Conservation (phyloP, 1,139 yeast genomes). For the Kazachstania sp. region DNA sequence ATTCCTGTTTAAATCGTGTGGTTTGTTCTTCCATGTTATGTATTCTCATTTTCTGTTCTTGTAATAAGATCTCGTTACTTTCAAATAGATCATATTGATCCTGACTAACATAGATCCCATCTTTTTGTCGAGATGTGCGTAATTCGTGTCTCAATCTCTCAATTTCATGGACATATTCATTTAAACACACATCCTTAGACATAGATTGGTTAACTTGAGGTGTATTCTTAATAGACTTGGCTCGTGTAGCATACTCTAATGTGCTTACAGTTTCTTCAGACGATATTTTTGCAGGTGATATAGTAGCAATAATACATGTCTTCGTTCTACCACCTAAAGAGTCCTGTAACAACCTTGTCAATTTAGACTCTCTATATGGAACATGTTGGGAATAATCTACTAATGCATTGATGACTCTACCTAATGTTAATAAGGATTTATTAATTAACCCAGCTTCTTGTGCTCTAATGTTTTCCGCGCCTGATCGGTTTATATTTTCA, state of each 20-base stretch:
- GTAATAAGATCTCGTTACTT: constrained; percentile 38
- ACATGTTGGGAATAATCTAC: constrained; percentile 56
- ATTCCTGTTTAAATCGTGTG: constrained; percentile 28
- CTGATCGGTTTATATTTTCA: constrained; percentile 70
- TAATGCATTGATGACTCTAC: constrained; percentile 72
- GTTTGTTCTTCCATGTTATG: constrained; percentile 40
- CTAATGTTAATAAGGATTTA: constrained; percentile 72
- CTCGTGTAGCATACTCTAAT: constrained; percentile 76
- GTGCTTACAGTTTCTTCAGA: constrained; percentile 77
- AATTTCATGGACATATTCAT: constrained; percentile 45
- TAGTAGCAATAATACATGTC: constrained; percentile 71
- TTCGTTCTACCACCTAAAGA: constrained; percentile 78
- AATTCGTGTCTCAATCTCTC: constrained; percentile 55
- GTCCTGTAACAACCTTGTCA: constrained; percentile 71
- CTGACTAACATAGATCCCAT: constrained; percentile 56
- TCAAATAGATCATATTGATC: constrained; percentile 36
- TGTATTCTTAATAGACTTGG: constrained; percentile 65
- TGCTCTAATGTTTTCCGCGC: constrained; percentile 70
- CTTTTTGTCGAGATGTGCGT: constrained; percentile 51
- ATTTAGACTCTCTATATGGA: constrained; percentile 79
- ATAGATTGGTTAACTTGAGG: constrained; percentile 55
- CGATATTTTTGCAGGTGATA: constrained; percentile 69
- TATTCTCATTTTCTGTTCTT: constrained; percentile 41
- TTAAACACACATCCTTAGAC: constrained; percentile 43
- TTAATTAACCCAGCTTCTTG: constrained; percentile 86